Percentiles rank a stretch among this genome's conserved stretches.
phyloP scores from a whole-genome alignment of 257 asterid species.

The Asclepias syriaca region DNA sequence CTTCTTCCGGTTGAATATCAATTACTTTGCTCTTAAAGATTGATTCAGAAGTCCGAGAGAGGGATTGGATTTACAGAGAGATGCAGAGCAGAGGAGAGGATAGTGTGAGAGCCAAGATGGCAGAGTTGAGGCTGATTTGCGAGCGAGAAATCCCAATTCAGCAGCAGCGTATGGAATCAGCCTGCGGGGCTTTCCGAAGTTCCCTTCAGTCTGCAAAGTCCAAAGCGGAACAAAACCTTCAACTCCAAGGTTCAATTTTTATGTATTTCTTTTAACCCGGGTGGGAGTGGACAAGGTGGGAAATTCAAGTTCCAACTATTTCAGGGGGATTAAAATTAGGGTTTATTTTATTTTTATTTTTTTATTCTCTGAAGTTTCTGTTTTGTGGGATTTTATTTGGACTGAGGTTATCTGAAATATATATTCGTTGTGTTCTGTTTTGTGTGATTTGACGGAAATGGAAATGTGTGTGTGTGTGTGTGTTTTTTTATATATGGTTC shows the following conservation, averaged over 20 bases:
- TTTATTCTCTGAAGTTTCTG: background rate
- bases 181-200: slow-evolving; percentile 18
- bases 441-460: slow-evolving; percentile 6
- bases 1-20: slow-evolving; percentile 8
- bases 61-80: slow-evolving; percentile 1
- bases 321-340: background rate
- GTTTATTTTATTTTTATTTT: background rate
- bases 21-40: background rate
- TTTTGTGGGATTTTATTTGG: background rate
- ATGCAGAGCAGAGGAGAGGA: slow-evolving; percentile 45
- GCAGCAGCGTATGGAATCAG: slow-evolving; percentile 51
- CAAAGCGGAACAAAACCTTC: slow-evolving; percentile 50
- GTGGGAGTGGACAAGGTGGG: background rate
- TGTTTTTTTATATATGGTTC: background rate
- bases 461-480: slow-evolving; percentile 7
- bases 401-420: background rate
- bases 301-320: too few species aligned
- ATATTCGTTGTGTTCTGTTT: background rate
- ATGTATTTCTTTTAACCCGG: background rate
- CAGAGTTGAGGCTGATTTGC: slow-evolving; percentile 50
- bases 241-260: slow-evolving; percentile 47
- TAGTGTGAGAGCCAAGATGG: slow-evolving; percentile 39
- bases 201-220: slow-evolving; percentile 40
- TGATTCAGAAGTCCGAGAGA: background rate
- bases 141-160: slow-evolving; percentile 64